phyloP scores from a whole-genome alignment of 139 green algal genomes.

The Chlorella sp. region DNA sequence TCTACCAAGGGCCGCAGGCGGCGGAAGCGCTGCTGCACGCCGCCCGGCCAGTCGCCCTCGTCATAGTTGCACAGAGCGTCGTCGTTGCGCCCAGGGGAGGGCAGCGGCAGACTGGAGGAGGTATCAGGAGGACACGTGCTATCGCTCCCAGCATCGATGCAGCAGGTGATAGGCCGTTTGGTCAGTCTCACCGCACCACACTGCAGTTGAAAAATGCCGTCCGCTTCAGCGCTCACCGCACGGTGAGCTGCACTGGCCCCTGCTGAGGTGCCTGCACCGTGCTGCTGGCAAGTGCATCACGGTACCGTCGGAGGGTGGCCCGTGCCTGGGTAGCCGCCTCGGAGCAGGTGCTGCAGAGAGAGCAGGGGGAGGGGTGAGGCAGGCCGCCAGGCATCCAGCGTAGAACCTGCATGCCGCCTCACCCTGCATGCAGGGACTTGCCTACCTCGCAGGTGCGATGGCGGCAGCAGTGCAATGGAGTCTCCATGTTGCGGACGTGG shows the following conservation, averaged over 20 bases:
- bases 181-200: too few relatives aligned
- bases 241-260: neutral
- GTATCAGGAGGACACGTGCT: too few relatives aligned
- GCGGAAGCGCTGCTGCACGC: conserved; percentile 28
- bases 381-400: neutral
- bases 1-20: conserved; percentile 18
- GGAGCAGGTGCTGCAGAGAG: neutral
- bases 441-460: too few relatives aligned
- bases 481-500: too few relatives aligned
- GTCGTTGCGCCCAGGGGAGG: neutral
- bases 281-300: neutral
- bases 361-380: too few relatives aligned
- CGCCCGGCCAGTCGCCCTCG: conserved; percentile 15
- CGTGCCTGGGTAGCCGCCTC: conserved; percentile 22
- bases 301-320: neutral
- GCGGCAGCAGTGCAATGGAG: too few relatives aligned
- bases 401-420: conserved; percentile 10
- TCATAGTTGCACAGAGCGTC: conserved; percentile 6
- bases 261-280: neutral
- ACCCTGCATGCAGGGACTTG: too few relatives aligned
- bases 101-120: conserved; percentile 25
- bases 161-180: too few relatives aligned
- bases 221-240: too few relatives aligned
- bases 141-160: too few relatives aligned
- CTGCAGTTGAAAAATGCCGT: too few relatives aligned